Base-by-base conservation (phyloP, 2,329 filamentous ascomycete genomes). In the Zymoseptoria brevis region DNA sequence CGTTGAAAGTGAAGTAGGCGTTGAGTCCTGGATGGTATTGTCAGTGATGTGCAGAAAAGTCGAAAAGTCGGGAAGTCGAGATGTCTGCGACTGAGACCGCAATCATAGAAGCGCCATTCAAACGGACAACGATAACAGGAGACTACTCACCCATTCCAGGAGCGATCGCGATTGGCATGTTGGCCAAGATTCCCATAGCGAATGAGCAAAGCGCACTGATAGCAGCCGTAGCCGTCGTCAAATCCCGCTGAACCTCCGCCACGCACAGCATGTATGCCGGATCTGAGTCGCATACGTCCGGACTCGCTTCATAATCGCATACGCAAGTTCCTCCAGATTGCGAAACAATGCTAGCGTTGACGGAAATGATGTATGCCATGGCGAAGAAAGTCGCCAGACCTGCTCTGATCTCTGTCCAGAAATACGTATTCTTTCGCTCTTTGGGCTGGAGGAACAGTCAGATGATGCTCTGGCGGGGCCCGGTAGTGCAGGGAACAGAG, bases 211-310 rank as follows among this genome's bases (percentile, higher is more conserved):
- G 75, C 24, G 89, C 87, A 13, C 89, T 82, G 64, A 94, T 92
- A 57, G 90, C 90, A 51, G 90, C 89, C 4, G 90, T 95, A 9
- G 87, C 90, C 6, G 90, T 95, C 57, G 95, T 87, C 48, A 92
- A 76, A 70, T 96, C 90, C 30, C 89, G 84, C 73, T 88, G 87
- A 70, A 93, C 78, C 55, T 77, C 75, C 66, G 77, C 74, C 48
- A 77, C 74, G 71, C 88, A 90, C n/a, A 87, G 74, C 62, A 80
- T 71, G 66, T 90, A 90, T 21, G 81, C 81, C 4, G 77, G 68
- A 69, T 88, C 79, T 52, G 64, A 73, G 8, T 73, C 72, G 72
- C 86, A 88, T 11, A 49, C 60, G 66, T 85, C 79, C 2, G 71
- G 63, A 41, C 75, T 77, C 19, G 75, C 22, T 68, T 67, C 19